Evolutionary conservation across 2,329 filamentous ascomycete genomes (phyloP).

Genomic region (Endocalyx cinctus): DNA sequence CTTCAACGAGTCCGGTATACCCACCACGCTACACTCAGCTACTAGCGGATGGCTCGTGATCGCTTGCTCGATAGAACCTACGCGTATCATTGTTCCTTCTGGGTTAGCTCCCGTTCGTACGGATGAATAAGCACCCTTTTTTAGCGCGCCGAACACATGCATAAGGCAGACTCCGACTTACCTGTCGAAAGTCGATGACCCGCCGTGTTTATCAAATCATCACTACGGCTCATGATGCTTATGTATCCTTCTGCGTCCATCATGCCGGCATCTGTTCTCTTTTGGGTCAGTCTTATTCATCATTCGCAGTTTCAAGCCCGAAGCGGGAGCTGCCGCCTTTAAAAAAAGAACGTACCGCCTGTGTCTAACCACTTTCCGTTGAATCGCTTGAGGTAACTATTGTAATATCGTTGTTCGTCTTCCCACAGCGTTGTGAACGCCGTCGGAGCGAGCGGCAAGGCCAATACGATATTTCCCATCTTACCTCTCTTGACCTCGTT

Average conservation of each 20-base stretch:
- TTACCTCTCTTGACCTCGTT: slow-evolving; percentile 62
- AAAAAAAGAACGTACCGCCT: slow-evolving; percentile 38
- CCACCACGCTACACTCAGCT: slow-evolving; percentile 80
- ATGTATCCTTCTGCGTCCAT: slow-evolving; percentile 70
- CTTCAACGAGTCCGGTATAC: slow-evolving; percentile 80
- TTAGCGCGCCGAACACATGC: not conserved
- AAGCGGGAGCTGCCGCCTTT: not conserved
- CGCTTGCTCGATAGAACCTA: slow-evolving; percentile 85
- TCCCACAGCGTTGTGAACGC: slow-evolving; percentile 83
- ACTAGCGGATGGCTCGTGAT: slow-evolving; percentile 75
- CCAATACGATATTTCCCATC: slow-evolving; percentile 92
- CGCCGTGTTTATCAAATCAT: slow-evolving; percentile 95
- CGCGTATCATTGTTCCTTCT: too few species aligned
- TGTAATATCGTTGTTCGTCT: slow-evolving; percentile 82
- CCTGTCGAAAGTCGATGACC: slow-evolving; percentile 87
- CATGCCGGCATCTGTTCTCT: slow-evolving; percentile 65
- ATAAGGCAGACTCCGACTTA: slow-evolving; percentile 33
- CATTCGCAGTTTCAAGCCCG: slow-evolving; percentile 4
- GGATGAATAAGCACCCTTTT: not conserved
- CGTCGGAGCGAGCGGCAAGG: slow-evolving; percentile 75
- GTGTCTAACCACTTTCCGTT: slow-evolving; percentile 82
- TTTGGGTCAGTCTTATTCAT: too few species aligned
- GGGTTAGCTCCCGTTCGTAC: too few species aligned
- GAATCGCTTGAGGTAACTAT: slow-evolving; percentile 79
- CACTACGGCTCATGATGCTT: slow-evolving; percentile 60